These are phyloP conservation scores for Wallacemonas collosoma DNA, from an alignment of 208 protist species.

Conservation along the genomic window DNA sequence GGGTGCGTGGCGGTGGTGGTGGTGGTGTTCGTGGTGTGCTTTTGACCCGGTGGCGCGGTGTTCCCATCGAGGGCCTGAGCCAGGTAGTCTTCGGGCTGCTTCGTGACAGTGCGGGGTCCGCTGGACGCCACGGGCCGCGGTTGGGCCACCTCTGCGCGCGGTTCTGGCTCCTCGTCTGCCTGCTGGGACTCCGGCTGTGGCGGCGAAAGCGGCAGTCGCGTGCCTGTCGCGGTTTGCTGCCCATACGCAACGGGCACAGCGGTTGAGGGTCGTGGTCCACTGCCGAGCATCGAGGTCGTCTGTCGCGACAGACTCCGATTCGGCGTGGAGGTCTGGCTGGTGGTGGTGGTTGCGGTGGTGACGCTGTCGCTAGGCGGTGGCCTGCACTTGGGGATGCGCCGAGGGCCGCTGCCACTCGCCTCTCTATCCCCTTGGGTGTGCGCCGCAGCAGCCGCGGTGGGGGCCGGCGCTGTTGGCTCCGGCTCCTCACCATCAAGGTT, in stretches of 20 bases:
- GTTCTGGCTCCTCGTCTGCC: neutral
- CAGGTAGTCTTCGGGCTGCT: neutral
- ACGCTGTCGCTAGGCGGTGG: neutral
- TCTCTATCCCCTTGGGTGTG: neutral
- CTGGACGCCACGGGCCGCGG: neutral
- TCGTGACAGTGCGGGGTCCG: neutral
- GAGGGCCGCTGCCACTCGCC: neutral
- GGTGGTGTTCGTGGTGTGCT: too few species aligned
- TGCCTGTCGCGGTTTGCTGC: neutral
- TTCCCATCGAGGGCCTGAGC: too few species aligned
- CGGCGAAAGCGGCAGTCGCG: too few species aligned
- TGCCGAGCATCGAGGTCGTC: neutral
- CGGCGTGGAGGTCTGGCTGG: neutral
- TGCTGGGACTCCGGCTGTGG: too few species aligned
- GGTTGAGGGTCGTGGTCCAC: neutral
- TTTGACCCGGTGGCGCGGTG: too few species aligned
- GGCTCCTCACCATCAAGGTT: neutral
- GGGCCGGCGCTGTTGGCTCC: constrained; percentile 2
- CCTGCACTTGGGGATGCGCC: neutral
- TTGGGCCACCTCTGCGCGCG: neutral
- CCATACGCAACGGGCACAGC: neutral
- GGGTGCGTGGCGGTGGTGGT: too few species aligned
- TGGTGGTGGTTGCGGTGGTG: neutral
- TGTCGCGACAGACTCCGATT: neutral
- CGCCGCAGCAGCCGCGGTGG: neutral